Percentiles rank a stretch among this genome's conserved stretches.
phyloP scores from a whole-genome alignment of 768 basidiomycete species.

The Chiua virens region DNA sequence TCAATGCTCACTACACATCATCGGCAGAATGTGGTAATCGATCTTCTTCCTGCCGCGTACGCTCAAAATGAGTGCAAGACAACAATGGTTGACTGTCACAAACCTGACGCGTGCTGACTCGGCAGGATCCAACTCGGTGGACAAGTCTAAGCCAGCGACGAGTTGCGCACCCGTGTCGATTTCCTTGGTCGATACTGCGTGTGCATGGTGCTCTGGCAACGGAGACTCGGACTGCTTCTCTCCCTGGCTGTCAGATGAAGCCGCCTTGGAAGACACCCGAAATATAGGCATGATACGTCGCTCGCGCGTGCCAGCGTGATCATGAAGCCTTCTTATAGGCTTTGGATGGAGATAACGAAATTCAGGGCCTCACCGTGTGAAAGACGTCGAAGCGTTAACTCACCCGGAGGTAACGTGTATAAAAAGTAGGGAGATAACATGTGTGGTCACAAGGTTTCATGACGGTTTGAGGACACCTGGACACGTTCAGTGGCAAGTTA shows the following conservation, averaged over 20 bases:
- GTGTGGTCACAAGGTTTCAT: conserved; percentile 4
- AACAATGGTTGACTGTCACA: background rate
- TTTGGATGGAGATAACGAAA: background rate
- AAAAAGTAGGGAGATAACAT: conserved; percentile 5
- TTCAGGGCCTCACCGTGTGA: conserved; percentile 6
- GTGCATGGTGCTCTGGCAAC: conserved; percentile 17
- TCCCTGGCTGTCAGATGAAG: conserved; percentile 10
- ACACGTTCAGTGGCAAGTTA: background rate
- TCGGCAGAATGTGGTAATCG: conserved; percentile 62
- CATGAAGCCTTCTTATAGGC: conserved; percentile 5
- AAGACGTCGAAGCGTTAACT: background rate
- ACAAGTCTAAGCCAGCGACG: conserved; percentile 45
- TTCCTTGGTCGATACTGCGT: conserved; percentile 39
- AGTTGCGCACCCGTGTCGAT: conserved; percentile 65
- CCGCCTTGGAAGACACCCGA: conserved; percentile 4
- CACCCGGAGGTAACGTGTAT: background rate
- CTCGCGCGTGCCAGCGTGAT: background rate
- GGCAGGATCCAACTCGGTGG: conserved; percentile 45
- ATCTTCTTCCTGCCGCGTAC: conserved; percentile 50
- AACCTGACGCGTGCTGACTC: conserved; percentile 57
- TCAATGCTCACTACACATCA: conserved; percentile 64
- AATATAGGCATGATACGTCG: background rate
- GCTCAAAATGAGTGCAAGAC: background rate
- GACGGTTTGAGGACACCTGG: background rate
- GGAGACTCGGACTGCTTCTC: conserved; percentile 5